These are phyloP conservation scores for Fusarium metavorans DNA, from an alignment of 2,329 filamentous ascomycete genomes.

Conservation along the genomic window DNA sequence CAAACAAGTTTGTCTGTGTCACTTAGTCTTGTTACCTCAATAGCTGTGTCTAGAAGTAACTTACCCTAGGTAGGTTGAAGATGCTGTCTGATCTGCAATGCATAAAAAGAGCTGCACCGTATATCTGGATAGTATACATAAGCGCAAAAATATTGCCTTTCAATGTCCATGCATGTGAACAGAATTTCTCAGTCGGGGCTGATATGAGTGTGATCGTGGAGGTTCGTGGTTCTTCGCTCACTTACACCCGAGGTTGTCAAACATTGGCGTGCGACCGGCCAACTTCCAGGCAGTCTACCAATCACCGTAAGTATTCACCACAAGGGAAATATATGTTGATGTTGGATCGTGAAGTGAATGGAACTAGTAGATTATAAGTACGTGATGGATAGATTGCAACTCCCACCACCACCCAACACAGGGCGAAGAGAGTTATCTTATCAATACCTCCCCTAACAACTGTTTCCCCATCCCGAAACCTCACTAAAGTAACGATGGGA, in stretches of 20 bases:
- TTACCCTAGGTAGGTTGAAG: not conserved
- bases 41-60: not conserved
- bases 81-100: not conserved
- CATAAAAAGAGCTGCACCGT: not conserved
- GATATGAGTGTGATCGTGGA: not conserved
- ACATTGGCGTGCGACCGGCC: not conserved
- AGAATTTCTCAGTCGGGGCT: not conserved
- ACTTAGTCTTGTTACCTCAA: not conserved
- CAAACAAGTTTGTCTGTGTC: not conserved
- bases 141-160: not conserved
- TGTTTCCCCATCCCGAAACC: not conserved
- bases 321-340: not conserved
- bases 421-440: not conserved
- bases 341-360: not conserved
- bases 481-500: not conserved
- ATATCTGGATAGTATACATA: not conserved
- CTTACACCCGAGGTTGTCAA: not conserved
- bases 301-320: not conserved
- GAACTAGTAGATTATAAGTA: not conserved
- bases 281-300: not conserved
- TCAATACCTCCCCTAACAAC: not conserved
- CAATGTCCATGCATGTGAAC: not conserved
- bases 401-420: not conserved
- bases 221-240: not conserved
- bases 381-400: not conserved